These are phyloP conservation scores for Neoboletus subvelutipes DNA, from an alignment of 768 basidiomycete species.

Conservation along the genomic window DNA sequence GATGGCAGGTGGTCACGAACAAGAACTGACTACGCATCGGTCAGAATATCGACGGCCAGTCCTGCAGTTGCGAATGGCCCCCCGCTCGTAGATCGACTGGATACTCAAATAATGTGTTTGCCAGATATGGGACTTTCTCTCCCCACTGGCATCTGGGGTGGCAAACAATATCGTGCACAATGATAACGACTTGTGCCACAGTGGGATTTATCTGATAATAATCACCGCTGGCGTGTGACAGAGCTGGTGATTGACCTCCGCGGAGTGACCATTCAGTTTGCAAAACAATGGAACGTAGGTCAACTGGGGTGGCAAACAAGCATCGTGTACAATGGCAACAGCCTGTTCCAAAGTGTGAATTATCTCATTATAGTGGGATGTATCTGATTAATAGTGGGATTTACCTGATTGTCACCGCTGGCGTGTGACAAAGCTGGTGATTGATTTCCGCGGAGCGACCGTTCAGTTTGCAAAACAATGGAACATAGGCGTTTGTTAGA, in stretches of 20 bases:
- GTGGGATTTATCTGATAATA: background rate
- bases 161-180: background rate
- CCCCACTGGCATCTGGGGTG: background rate
- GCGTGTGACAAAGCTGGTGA: background rate
- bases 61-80: background rate
- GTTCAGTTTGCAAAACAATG: background rate
- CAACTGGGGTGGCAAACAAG: background rate
- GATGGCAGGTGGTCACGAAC: background rate
- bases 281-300: background rate
- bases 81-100: background rate
- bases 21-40: background rate
- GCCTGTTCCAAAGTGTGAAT: background rate
- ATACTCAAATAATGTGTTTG: background rate
- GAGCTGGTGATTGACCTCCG: background rate
- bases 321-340: background rate
- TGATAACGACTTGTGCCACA: background rate
- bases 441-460: background rate
- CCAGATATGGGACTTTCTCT: background rate
- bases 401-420: background rate
- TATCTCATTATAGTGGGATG: no score
- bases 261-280: background rate
- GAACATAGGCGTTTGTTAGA: background rate
- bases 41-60: background rate
- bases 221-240: slow-evolving; percentile 1
- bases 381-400: background rate